phyloP scores from a whole-genome alignment of 495 filamentous ascomycete species.

The Neurospora tetraspora region DNA sequence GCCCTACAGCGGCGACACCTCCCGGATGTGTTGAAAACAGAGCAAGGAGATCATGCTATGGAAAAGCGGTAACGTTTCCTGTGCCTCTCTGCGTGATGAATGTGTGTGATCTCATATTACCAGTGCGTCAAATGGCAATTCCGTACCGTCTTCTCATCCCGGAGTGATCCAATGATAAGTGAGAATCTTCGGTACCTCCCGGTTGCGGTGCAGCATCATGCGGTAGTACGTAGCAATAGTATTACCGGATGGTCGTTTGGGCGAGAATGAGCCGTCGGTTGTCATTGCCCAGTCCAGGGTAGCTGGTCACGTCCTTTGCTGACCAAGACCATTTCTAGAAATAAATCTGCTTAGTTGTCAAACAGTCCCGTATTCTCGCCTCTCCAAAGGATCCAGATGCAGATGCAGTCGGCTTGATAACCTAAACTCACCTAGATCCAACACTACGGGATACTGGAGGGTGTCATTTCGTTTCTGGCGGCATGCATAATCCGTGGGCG shows the following conservation, averaged over 20 bases:
- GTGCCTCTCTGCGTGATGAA: background rate
- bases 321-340: background rate
- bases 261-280: background rate
- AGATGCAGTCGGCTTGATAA: background rate
- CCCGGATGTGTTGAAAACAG: background rate
- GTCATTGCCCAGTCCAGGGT: background rate
- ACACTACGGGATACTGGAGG: background rate
- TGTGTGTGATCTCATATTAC: background rate
- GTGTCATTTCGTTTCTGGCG: background rate
- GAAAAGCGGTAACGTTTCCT: background rate
- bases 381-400: background rate
- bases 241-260: background rate
- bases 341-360: background rate
- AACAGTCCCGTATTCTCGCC: background rate
- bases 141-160: background rate
- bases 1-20: background rate
- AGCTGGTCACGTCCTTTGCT: background rate
- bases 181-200: background rate
- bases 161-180: background rate
- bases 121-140: background rate
- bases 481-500: background rate
- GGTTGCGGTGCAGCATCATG: background rate
- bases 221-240: background rate
- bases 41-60: background rate
- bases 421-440: background rate